These are phyloP conservation scores for Neobulgaria alba DNA, from an alignment of 2,329 filamentous ascomycete genomes.

Conservation along the genomic window DNA sequence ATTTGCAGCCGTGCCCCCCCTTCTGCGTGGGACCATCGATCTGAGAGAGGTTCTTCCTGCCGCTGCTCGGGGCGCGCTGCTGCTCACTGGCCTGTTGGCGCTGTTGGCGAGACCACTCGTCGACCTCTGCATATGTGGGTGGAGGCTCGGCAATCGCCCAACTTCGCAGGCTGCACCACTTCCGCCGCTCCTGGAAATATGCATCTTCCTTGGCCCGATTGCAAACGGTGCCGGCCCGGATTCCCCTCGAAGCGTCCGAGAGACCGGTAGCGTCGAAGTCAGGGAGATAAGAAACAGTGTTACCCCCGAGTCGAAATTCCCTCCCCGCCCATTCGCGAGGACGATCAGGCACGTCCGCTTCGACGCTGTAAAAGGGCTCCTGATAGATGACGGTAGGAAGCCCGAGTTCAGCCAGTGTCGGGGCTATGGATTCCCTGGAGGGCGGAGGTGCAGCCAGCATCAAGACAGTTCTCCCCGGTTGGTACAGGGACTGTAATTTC, in stretches of 20 bases:
- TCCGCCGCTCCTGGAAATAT: constrained; percentile 42
- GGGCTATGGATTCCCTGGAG: constrained; percentile 37
- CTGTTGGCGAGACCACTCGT: constrained; percentile 52
- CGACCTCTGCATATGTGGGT: constrained; percentile 62
- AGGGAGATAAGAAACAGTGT: constrained; percentile 70
- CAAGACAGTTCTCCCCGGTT: constrained; percentile 24
- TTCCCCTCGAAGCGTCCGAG: constrained; percentile 46
- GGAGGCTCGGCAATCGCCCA: constrained; percentile 73
- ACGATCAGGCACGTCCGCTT: constrained; percentile 71
- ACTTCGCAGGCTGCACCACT: constrained; percentile 51
- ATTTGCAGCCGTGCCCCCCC: constrained; percentile 76
- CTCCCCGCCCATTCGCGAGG: constrained; percentile 77
- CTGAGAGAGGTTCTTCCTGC: constrained; percentile 54
- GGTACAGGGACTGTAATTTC: too few relatives aligned
- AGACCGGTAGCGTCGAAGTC: constrained; percentile 60
- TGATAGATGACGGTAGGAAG: constrained; percentile 69
- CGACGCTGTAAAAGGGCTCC: constrained; percentile 76
- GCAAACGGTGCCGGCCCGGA: constrained; percentile 37
- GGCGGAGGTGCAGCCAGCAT: constrained; percentile 34
- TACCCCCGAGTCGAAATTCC: constrained; percentile 71
- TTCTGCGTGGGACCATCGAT: constrained; percentile 83
- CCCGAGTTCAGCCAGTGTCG: constrained; percentile 47
- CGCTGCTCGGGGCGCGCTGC: constrained; percentile 9
- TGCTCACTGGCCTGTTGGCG: constrained; percentile 15
- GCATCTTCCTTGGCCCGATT: constrained; percentile 45